Evolutionary conservation across 192 early-diverging fungal genomes (phyloP).

Genomic region (Backusella westeae): DNA sequence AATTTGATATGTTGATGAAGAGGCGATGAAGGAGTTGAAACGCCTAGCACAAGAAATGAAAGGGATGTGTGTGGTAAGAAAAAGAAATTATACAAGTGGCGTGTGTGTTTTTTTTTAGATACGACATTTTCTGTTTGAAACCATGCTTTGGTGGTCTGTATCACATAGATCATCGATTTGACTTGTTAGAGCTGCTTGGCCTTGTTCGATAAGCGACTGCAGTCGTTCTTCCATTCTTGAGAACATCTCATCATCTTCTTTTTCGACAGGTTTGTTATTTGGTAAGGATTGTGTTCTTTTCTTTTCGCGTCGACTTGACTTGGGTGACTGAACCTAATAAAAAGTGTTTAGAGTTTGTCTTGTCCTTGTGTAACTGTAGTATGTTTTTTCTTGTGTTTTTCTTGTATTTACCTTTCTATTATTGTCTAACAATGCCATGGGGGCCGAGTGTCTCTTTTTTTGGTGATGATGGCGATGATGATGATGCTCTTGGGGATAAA

Average conservation of each 20-base stretch:
- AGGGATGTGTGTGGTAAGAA: background rate
- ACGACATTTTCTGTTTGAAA: background rate
- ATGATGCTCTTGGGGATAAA: background rate
- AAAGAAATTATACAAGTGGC: background rate
- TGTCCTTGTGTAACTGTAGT: background rate
- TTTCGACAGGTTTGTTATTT: background rate
- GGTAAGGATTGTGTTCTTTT: conserved; percentile 9
- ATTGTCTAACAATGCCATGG: background rate
- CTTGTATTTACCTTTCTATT: conserved; percentile 5
- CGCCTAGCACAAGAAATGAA: background rate
- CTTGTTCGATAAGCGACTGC: conserved; percentile 16
- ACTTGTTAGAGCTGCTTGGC: conserved; percentile 15
- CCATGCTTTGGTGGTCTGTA: background rate
- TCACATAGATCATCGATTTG: background rate
- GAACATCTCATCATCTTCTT: conserved; percentile 13
- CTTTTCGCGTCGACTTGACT: background rate
- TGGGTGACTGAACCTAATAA: conserved; percentile 9
- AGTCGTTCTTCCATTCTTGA: conserved; percentile 14
- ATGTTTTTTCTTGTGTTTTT: background rate
- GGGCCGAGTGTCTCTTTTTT: background rate
- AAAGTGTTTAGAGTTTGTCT: background rate
- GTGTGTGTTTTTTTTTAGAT: background rate
- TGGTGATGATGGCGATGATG: background rate
- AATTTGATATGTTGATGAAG: background rate
- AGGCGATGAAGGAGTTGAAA: background rate